phyloP scores from a whole-genome alignment of 2,329 filamentous ascomycete species.

The Chaetomium olivaceum region DNA sequence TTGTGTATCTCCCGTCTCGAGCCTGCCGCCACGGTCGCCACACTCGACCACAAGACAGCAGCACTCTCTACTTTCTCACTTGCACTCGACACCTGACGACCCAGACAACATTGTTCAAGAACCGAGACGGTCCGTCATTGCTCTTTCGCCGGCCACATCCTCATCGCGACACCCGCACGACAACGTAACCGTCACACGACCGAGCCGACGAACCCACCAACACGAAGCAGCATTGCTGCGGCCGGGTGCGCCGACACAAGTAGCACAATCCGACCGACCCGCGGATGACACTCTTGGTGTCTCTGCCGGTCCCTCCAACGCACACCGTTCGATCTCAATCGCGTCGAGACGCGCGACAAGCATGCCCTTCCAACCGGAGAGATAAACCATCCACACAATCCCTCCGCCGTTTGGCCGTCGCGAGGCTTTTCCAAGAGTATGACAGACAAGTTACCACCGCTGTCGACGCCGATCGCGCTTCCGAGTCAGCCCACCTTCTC shows the following conservation, averaged over 20 bases:
- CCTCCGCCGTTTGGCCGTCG: slow-evolving; percentile 40
- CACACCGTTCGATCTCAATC: slow-evolving; percentile 25
- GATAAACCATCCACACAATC: slow-evolving; percentile 49
- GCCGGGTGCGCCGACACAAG: slow-evolving; percentile 17
- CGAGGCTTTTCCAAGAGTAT: slow-evolving; percentile 58
- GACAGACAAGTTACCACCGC: slow-evolving; percentile 58
- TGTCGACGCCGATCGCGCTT: slow-evolving; percentile 57
- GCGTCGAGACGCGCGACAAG: slow-evolving; percentile 53
- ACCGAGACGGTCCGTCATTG: neutral
- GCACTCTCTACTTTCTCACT: neutral
- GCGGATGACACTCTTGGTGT: slow-evolving; percentile 32
- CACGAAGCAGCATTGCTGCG: slow-evolving; percentile 9
- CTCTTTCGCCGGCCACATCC: neutral
- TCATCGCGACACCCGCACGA: slow-evolving; percentile 19
- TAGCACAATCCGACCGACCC: slow-evolving; percentile 18
- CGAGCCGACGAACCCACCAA: slow-evolving; percentile 13
- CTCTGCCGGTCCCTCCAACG: slow-evolving; percentile 21
- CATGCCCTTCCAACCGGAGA: slow-evolving; percentile 58
- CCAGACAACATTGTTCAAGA: neutral
- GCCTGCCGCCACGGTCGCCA: slow-evolving; percentile 24
- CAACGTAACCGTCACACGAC: slow-evolving; percentile 21
- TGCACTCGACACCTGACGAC: slow-evolving; percentile 11
- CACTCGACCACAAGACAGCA: slow-evolving; percentile 13
- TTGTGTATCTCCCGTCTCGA: slow-evolving; percentile 30
- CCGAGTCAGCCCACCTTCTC: slow-evolving; percentile 53